phyloP scores from a whole-genome alignment of 257 asterid species.

The Euphrasia confusa region DNA sequence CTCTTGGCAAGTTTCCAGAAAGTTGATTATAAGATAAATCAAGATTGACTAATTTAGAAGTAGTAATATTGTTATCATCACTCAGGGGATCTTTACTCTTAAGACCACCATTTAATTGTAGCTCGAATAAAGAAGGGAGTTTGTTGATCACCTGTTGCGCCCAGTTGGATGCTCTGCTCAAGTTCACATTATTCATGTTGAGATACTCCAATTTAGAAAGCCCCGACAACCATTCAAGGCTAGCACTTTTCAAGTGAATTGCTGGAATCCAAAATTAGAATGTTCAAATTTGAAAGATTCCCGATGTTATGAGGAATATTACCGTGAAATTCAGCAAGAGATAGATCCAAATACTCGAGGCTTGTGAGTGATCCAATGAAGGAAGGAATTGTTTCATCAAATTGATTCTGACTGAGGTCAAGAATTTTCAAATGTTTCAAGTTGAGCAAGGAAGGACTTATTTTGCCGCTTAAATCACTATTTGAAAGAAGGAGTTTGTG shows the following conservation, averaged over 20 bases:
- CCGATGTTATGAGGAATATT: conserved; percentile 23
- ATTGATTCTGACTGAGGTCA: conserved; percentile 23
- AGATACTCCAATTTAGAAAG: not conserved
- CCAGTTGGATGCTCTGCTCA: not conserved
- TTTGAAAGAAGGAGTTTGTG: conserved; percentile 3
- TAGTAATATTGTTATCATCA: too few relatives aligned
- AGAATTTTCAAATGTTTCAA: conserved; percentile 29
- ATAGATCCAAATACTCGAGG: conserved; percentile 27
- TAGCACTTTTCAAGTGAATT: not conserved
- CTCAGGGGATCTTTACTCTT: too few relatives aligned
- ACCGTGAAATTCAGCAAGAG: conserved; percentile 17
- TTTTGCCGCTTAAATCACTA: not conserved
- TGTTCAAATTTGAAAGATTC: conserved; percentile 26
- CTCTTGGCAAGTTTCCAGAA: conserved; percentile 31
- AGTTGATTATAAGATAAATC: conserved; percentile 22
- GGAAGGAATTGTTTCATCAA: conserved; percentile 22
- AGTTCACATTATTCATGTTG: not conserved
- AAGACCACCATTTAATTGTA: not conserved
- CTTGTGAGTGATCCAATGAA: conserved; percentile 20
- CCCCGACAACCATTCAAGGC: conserved; percentile 1
- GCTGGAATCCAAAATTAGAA: conserved; percentile 1
- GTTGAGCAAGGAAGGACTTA: conserved; percentile 23
- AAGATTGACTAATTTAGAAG: too few relatives aligned
- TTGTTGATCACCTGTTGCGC: not conserved
- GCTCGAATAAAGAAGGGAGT: conserved; percentile 6